phyloP scores from a whole-genome alignment of 1,284 basidiomycete genomes.

The Ceratobasidium sp. region DNA sequence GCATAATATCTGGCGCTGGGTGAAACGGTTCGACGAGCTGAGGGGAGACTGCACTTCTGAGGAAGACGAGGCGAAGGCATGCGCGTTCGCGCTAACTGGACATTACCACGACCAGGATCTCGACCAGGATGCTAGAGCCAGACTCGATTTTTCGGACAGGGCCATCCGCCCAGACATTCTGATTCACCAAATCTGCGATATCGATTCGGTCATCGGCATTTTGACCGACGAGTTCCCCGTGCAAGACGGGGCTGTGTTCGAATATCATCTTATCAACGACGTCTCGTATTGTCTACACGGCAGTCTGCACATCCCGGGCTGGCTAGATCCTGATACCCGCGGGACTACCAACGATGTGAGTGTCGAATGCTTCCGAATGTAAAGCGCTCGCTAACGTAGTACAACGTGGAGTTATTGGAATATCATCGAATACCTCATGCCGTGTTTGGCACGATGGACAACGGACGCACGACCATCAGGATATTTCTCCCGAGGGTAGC shows the following conservation, averaged over 20 bases:
- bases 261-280: not conserved
- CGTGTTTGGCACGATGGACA: not conserved
- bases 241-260: not conserved
- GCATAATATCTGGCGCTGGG: no score
- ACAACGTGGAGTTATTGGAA: not conserved
- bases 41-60: no score
- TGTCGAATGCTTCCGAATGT: no score
- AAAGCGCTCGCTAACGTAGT: no score
- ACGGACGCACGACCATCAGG: not conserved
- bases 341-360: no score
- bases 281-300: not conserved
- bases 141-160: not conserved
- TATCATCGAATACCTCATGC: not conserved
- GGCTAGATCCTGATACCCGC: not conserved
- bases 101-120: not conserved
- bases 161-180: not conserved
- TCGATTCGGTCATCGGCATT: conserved; percentile 15
- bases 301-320: conserved; percentile 5
- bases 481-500: not conserved
- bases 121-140: not conserved
- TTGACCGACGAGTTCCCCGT: not conserved
- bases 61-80: no score
- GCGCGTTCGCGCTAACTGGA: not conserved
- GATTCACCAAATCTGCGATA: conserved; percentile 5
- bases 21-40: no score